Evolutionary conservation across 1,284 basidiomycete species (phyloP), one percentile per base, ranked within the genome.

Genomic region (Rhizoctonia solani): DNA sequence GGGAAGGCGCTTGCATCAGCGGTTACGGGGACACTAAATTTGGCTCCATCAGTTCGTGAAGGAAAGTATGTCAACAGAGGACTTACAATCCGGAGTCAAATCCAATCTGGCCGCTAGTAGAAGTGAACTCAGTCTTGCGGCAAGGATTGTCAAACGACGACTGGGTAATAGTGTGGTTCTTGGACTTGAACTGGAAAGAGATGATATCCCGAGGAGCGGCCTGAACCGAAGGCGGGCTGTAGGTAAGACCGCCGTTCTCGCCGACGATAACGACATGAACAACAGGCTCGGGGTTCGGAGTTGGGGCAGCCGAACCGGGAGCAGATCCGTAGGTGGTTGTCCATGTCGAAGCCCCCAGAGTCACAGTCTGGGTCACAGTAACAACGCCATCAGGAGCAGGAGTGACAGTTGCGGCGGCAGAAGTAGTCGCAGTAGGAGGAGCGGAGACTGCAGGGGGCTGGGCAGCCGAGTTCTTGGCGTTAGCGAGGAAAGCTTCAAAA

Each of bases 81-180:
- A 69, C 69, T 27, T 56, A 69, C 69, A 86, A 87, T 66, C 81
- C 84, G 52, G 86, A 87, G 74, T 87, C 82, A 68, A 87, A 87
- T 2, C 85, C 85, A 65, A 78, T 71, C 68, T 81, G 78, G 13
- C 82, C 82, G 63, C 76, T 81, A 4, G 80, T 80, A 68, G 81
- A 82, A 39, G 81, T 81, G 49, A 79, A 74, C 2, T 78, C 75
- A 41, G 85, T 75, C n/a, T 78, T 74, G 29, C 75, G 74, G 76
- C 87, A 87, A 4, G 87, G 87, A 21, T 77, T 73, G 41, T 77
- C 77, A 75, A 88, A 88, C 53, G 80, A 81, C 69, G 84, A 86
- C 71, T 83, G 81, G 8, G 86, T 87, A 37, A 79, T 82, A 3
- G 85, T 85, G 76, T 87, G 73, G 69, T 72, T 83, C 74, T 82